These are phyloP conservation scores for Ensete ventricosum DNA, from an alignment of 176 grass and related monocot species.

Conservation along the genomic window DNA sequence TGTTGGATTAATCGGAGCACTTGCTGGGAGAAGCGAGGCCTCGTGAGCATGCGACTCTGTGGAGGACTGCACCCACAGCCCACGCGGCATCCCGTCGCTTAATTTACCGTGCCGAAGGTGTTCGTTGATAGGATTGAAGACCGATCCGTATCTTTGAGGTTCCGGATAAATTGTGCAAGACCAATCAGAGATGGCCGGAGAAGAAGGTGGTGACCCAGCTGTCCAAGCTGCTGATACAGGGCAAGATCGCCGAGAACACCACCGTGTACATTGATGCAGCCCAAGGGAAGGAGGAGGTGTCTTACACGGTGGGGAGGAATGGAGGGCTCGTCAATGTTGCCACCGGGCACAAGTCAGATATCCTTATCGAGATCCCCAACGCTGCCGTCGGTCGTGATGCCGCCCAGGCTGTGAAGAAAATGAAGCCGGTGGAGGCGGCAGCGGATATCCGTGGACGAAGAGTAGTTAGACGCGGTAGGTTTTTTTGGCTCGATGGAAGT, in stretches of 20 bases:
- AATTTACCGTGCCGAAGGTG: not conserved
- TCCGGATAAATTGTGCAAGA: constrained; percentile 59
- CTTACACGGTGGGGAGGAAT: constrained; percentile 43
- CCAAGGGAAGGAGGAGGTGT: constrained; percentile 38
- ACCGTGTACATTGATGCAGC: constrained; percentile 62
- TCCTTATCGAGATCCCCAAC: constrained; percentile 68
- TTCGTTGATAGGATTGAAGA: not conserved
- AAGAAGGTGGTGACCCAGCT: constrained; percentile 74
- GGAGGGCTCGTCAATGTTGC: constrained; percentile 58
- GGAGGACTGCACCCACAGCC: not conserved
- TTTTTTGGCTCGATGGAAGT: too few species aligned
- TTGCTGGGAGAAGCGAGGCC: not conserved
- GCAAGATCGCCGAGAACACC: constrained; percentile 74
- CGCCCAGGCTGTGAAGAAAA: constrained; percentile 52
- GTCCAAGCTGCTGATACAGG: constrained; percentile 81
- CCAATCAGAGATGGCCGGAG: constrained; percentile 86
- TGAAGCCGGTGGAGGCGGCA: constrained; percentile 31
- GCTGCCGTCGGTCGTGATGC: constrained; percentile 17
- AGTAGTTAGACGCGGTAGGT: not conserved
- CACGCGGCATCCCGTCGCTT: not conserved
- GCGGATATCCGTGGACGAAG: constrained; percentile 41
- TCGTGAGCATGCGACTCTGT: not conserved
- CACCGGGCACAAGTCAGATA: constrained; percentile 63
- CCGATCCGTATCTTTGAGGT: not conserved
- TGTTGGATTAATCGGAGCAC: too few species aligned